Evolutionary conservation across 371 early-diverging fungal species (phyloP).

Genomic region (Umbelopsis sp.): DNA sequence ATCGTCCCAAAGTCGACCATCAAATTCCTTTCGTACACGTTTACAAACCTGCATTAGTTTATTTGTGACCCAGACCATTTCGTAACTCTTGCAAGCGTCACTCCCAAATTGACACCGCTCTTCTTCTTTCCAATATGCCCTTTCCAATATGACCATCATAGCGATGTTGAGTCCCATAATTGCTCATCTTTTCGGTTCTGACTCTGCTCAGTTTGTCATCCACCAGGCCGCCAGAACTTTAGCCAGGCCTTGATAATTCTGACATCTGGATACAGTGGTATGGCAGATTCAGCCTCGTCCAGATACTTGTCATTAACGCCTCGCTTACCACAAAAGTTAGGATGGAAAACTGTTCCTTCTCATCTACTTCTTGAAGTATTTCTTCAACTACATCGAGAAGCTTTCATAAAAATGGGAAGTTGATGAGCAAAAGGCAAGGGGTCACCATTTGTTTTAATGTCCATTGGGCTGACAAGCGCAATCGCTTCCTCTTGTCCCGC

Average conservation of each 20-base stretch:
- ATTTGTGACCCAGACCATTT: neutral
- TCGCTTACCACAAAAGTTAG: constrained; percentile 23
- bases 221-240: neutral
- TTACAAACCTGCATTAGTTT: constrained; percentile 8
- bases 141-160: neutral
- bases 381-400: neutral
- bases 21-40: constrained; percentile 37
- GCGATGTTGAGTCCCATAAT: neutral
- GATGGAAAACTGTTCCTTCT: constrained; percentile 20
- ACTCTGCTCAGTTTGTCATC: neutral
- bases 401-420: neutral
- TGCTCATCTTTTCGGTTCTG: constrained; percentile 4
- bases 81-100: neutral
- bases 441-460: constrained; percentile 21
- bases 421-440: constrained; percentile 6
- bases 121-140: neutral
- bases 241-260: neutral
- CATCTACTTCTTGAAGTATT: neutral
- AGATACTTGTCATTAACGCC: neutral
- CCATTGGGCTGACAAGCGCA: constrained; percentile 17
- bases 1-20: constrained; percentile 22
- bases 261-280: neutral
- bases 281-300: neutral
- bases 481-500: constrained; percentile 39
- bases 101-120: neutral